Conservation (phyloP, 164 flowering plant species). For the Nymphaea thermarum region DNA sequence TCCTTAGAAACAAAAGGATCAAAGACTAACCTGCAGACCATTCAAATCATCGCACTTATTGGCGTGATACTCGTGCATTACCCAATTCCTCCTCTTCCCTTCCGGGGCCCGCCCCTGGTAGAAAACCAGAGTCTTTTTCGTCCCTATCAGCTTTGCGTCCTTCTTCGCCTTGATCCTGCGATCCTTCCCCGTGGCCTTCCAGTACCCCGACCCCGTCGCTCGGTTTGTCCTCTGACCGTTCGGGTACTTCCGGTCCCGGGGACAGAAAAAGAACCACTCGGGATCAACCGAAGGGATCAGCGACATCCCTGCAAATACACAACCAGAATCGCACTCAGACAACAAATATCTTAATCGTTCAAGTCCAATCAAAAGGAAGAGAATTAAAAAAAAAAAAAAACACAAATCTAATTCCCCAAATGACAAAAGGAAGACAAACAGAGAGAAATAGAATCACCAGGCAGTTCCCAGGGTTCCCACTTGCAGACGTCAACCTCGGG, state of each 20-base stretch:
- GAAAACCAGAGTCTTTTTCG: slow-evolving; percentile 13
- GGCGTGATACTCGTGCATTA: slow-evolving; percentile 11
- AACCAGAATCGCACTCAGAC: neutral
- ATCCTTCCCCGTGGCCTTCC: slow-evolving; percentile 13
- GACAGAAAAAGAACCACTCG: slow-evolving; percentile 8
- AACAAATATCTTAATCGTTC: neutral
- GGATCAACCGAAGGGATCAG: slow-evolving; percentile 1
- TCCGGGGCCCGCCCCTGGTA: slow-evolving; percentile 11
- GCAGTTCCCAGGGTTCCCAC: slow-evolving; percentile 81
- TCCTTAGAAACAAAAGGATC: no score
- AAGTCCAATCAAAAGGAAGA: neutral
- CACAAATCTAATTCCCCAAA: neutral
- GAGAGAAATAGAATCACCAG: slow-evolving; percentile 20
- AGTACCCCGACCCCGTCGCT: slow-evolving; percentile 11
- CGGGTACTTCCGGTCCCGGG: slow-evolving; percentile 10
- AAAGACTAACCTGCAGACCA: slow-evolving; percentile 1
- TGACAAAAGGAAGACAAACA: neutral
- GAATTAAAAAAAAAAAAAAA: neutral
- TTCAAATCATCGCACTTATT: neutral
- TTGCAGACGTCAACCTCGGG: slow-evolving; percentile 58
- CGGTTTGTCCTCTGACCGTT: slow-evolving; percentile 9
- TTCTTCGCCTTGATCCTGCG: slow-evolving; percentile 7
- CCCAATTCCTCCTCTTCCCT: slow-evolving; percentile 11
- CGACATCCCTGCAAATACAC: neutral
- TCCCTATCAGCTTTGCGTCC: slow-evolving; percentile 4